phyloP scores from a whole-genome alignment of 805 yeast species.

The Sugiyamaella valdiviana region DNA sequence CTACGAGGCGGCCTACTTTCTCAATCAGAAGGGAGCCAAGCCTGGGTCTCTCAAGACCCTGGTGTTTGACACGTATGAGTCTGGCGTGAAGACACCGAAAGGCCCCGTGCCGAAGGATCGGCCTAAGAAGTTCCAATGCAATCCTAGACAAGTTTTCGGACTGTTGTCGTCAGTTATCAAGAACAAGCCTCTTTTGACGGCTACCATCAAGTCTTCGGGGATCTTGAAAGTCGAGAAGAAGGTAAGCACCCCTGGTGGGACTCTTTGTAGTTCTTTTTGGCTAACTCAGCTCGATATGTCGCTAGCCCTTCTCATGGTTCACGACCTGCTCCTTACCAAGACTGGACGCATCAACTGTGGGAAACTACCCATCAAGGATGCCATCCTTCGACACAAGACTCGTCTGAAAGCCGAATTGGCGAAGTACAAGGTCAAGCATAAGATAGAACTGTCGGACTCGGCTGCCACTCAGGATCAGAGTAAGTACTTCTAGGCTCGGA shows the following conservation, averaged over 20 bases:
- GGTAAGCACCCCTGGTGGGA: conserved; percentile 41
- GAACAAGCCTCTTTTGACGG: conserved; percentile 57
- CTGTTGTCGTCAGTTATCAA: conserved; percentile 70
- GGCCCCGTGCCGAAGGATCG: conserved; percentile 1
- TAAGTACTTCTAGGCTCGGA: no score
- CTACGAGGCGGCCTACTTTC: conserved; percentile 39
- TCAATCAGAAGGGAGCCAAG: conserved; percentile 32
- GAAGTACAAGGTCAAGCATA: conserved; percentile 66
- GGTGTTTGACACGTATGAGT: conserved; percentile 40
- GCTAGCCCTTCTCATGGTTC: conserved; percentile 60
- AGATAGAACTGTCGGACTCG: conserved; percentile 43
- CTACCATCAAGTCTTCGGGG: conserved; percentile 60
- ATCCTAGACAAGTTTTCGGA: conserved; percentile 85
- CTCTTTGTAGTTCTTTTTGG: no score
- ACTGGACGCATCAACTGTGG: conserved; percentile 84
- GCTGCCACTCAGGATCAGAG: conserved; percentile 40
- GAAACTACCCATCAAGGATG: conserved; percentile 79
- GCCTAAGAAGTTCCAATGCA: conserved; percentile 44
- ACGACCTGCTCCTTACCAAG: conserved; percentile 71
- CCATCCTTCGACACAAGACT: conserved; percentile 69
- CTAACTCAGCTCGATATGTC: conserved; percentile 38
- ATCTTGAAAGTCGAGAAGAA: conserved; percentile 47
- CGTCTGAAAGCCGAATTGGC: conserved; percentile 77
- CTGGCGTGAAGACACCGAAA: background rate
- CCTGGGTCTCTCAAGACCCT: conserved; percentile 52